Percentiles rank a stretch among this genome's conserved stretches.
phyloP scores from a whole-genome alignment of 129 eudicot genomes.

The Rutidosis leptorrhynchoides region DNA sequence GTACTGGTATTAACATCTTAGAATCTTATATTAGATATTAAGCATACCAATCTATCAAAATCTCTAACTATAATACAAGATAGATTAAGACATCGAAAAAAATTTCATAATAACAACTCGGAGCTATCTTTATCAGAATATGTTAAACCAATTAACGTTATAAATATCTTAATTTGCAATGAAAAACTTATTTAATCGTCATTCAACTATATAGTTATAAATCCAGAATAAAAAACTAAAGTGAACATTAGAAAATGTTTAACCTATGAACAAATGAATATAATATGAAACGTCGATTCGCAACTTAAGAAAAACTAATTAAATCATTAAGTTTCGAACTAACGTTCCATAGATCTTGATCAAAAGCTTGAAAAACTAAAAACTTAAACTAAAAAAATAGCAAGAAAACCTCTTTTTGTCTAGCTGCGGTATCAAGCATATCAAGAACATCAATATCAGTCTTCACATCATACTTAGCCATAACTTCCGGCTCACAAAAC shows the following conservation, averaged over 20 bases:
- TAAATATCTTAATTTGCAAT: background rate
- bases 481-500: slow-evolving; percentile 69
- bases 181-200: background rate
- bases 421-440: slow-evolving; percentile 66
- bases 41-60: too few relatives aligned
- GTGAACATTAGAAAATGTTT: background rate
- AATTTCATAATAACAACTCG: too few relatives aligned
- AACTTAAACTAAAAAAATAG: background rate
- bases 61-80: too few relatives aligned
- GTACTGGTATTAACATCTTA: background rate
- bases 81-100: too few relatives aligned
- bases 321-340: background rate
- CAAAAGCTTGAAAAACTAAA: background rate
- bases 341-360: background rate
- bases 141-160: too few relatives aligned
- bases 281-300: background rate
- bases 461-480: slow-evolving; percentile 61
- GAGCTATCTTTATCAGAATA: too few relatives aligned
- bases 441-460: slow-evolving; percentile 71
- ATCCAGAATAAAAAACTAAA: background rate
- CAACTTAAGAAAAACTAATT: background rate
- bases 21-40: background rate
- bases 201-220: background rate
- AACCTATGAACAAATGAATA: background rate
- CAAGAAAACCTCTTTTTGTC: slow-evolving; percentile 76